Evolutionary conservation across 345 rosid species (phyloP).

Genomic region (Lepidium didymum): DNA sequence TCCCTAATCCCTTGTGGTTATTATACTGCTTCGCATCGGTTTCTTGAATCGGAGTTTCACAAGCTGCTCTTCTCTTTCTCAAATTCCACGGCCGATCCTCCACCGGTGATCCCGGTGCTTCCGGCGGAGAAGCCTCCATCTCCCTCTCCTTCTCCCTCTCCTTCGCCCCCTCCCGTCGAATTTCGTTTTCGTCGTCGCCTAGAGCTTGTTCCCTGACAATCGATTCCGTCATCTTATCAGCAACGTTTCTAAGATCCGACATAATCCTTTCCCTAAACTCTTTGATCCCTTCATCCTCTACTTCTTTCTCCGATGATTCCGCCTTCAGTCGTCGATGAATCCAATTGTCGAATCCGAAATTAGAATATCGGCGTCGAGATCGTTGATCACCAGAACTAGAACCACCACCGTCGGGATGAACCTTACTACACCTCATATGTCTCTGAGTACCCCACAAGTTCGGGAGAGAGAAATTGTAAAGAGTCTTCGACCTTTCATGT

Average conservation of each 20-base stretch:
- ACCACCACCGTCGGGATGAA: conserved; percentile 9
- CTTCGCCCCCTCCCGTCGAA: not conserved
- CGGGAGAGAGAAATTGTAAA: conserved; percentile 45
- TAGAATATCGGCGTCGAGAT: conserved; percentile 30
- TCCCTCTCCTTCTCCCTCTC: conserved; percentile 6
- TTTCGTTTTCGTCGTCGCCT: not conserved
- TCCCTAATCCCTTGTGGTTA: conserved; percentile 3
- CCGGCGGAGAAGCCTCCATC: conserved; percentile 25
- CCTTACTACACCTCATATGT: conserved; percentile 38
- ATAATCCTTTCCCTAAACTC: conserved; percentile 45
- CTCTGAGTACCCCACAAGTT: conserved; percentile 49
- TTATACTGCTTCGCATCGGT: not conserved
- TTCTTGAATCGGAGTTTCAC: conserved; percentile 40
- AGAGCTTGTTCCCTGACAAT: conserved; percentile 25
- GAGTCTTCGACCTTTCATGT: conserved; percentile 43
- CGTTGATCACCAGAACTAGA: not conserved
- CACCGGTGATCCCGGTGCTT: conserved; percentile 19
- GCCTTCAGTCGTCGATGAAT: conserved; percentile 7
- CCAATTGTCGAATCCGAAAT: conserved; percentile 19
- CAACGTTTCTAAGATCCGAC: conserved; percentile 39
- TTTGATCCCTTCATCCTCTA: conserved; percentile 46
- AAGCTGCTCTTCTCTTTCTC: conserved; percentile 58
- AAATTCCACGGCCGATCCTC: conserved; percentile 70
- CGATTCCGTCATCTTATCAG: conserved; percentile 34
- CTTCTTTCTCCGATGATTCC: conserved; percentile 9